Evolutionary conservation across 2,329 filamentous ascomycete genomes (phyloP).

Genomic region (Pseudocercospora musae): DNA sequence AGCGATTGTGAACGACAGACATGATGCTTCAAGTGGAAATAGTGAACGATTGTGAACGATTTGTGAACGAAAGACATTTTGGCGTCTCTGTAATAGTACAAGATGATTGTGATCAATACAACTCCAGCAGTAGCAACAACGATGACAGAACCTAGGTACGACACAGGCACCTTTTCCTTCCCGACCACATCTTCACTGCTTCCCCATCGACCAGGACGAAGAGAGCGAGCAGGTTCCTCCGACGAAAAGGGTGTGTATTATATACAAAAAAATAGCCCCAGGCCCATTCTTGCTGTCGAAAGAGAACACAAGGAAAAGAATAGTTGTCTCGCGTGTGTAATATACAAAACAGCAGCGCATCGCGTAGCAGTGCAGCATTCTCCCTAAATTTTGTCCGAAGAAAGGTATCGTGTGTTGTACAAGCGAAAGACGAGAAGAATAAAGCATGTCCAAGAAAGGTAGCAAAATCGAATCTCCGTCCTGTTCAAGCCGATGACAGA

Average conservation of each 20-base stretch:
- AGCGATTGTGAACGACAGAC: too few relatives aligned
- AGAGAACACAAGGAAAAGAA: background rate
- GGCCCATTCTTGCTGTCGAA: background rate
- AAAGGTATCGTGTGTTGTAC: background rate
- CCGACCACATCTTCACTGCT: background rate
- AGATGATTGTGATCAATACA: background rate
- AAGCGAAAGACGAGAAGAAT: background rate
- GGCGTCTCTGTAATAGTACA: too few relatives aligned
- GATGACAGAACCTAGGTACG: background rate
- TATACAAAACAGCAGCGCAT: background rate
- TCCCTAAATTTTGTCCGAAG: background rate
- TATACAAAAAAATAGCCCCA: background rate
- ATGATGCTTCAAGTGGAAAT: too few relatives aligned
- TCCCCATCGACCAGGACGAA: background rate
- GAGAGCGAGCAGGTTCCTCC: background rate
- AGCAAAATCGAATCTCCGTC: background rate
- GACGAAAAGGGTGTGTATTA: background rate
- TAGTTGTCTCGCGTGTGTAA: background rate
- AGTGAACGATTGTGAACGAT: too few relatives aligned
- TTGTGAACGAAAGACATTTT: too few relatives aligned
- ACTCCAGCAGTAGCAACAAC: background rate
- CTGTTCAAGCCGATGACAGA: background rate
- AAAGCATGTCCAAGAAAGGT: conserved; percentile 2
- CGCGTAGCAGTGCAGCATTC: background rate
- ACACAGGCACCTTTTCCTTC: background rate